These are phyloP conservation scores for Dipteronia sinensis DNA, from an alignment of 345 rosid genomes.

Conservation along the genomic window DNA sequence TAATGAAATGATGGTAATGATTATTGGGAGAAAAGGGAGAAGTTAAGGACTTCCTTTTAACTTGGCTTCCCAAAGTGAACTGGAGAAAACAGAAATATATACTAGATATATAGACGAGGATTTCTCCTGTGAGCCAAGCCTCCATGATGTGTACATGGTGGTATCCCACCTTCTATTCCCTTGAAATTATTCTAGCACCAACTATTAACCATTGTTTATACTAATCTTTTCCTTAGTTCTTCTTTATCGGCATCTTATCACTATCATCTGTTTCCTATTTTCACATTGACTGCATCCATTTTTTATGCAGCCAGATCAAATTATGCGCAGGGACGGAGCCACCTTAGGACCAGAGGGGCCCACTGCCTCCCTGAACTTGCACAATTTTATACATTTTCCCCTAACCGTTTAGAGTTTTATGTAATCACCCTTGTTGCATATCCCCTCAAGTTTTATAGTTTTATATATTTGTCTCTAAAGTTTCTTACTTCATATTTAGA, in stretches of 20 bases:
- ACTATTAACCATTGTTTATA: constrained; percentile 24
- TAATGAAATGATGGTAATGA: constrained; percentile 17
- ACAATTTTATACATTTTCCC: too few relatives aligned
- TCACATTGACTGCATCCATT: constrained; percentile 10
- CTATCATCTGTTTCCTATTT: neutral
- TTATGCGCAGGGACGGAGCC: neutral
- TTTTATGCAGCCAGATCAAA: constrained; percentile 18
- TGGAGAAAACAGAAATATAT: constrained; percentile 54
- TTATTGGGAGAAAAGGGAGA: constrained; percentile 27
- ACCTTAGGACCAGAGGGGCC: too few relatives aligned
- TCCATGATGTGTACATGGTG: constrained; percentile 34
- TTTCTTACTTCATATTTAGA: too few relatives aligned
- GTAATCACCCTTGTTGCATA: too few relatives aligned
- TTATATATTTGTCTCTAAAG: too few relatives aligned
- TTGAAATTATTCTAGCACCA: constrained; percentile 38
- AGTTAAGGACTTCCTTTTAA: constrained; percentile 32
- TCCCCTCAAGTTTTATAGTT: too few relatives aligned
- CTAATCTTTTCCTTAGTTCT: constrained; percentile 20
- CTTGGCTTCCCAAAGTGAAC: constrained; percentile 57
- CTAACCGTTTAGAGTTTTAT: too few relatives aligned
- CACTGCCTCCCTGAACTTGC: too few relatives aligned
- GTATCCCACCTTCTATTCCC: constrained; percentile 40
- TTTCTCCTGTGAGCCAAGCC: constrained; percentile 26
- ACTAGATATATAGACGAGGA: constrained; percentile 33
- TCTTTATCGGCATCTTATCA: constrained; percentile 16